These are phyloP conservation scores for Adiantum capillusveneris DNA, from an alignment of 75 land plant species.

Conservation along the genomic window DNA sequence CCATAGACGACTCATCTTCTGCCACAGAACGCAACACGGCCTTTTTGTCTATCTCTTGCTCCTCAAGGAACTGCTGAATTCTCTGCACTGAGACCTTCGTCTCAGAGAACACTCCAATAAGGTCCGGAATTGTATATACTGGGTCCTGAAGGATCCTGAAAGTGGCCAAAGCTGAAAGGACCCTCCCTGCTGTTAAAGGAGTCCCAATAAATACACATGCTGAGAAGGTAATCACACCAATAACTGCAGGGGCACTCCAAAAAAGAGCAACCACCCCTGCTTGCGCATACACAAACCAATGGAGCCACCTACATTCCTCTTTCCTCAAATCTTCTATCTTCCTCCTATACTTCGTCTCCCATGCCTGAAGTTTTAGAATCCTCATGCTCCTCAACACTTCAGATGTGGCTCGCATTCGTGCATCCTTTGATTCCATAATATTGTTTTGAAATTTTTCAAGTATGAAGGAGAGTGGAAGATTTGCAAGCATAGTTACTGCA, in stretches of 20 bases:
- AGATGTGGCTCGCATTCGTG: conserved; percentile 53
- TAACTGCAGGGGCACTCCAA: conserved; percentile 69
- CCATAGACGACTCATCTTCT: conserved; percentile 7
- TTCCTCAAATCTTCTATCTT: conserved; percentile 41
- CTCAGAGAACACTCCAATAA: conserved; percentile 51
- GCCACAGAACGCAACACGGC: conserved; percentile 7
- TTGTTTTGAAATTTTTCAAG: conserved; percentile 45
- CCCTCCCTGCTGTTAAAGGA: conserved; percentile 54
- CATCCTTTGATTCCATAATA: conserved; percentile 67
- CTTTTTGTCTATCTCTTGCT: conserved; percentile 21
- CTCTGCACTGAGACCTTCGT: conserved; percentile 65
- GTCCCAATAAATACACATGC: conserved; percentile 50
- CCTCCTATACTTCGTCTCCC: conserved; percentile 44
- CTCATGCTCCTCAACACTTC: conserved; percentile 56
- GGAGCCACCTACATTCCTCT: conserved; percentile 43
- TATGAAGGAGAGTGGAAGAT: conserved; percentile 43
- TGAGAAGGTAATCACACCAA: conserved; percentile 68
- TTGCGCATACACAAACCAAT: conserved; percentile 37
- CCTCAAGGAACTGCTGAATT: conserved; percentile 24
- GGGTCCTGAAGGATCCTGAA: conserved; percentile 73
- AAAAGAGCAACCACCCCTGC: conserved; percentile 47
- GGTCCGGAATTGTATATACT: conserved; percentile 56
- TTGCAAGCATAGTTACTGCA: conserved; percentile 40
- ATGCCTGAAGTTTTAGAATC: conserved; percentile 59
- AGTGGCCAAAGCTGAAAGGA: conserved; percentile 80